A percentile compares a stretch with the other conserved stretches of the same genome.
These are phyloP conservation scores for Eucalyptus tenuipes DNA, from an alignment of 345 rosid genomes.

Conservation along the genomic window DNA sequence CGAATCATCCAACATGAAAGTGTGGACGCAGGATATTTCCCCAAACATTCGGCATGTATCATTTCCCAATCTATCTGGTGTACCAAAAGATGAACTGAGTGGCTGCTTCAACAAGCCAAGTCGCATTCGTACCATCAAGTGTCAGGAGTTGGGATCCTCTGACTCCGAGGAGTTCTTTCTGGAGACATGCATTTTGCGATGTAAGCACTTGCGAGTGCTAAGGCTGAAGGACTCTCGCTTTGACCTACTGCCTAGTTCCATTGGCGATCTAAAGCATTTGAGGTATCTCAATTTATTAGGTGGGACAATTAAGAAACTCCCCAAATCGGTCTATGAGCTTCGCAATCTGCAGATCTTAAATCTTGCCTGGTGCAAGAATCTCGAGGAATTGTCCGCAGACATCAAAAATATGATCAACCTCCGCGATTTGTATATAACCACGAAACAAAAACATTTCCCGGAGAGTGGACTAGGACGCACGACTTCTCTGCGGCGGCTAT, in stretches of 20 bases:
- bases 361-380: not conserved
- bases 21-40: not conserved
- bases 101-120: not conserved
- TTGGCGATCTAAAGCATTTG: conserved; percentile 7
- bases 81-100: not conserved
- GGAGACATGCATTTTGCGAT: not conserved
- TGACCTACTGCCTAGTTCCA: not conserved
- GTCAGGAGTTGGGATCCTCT: too few relatives aligned
- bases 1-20: not conserved
- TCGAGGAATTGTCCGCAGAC: conserved; percentile 2
- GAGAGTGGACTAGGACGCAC: not conserved
- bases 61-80: not conserved
- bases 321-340: conserved; percentile 1
- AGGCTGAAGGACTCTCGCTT: not conserved
- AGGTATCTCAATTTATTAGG: conserved; percentile 5
- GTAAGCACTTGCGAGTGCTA: not conserved
- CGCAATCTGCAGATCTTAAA: not conserved
- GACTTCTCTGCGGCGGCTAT: not conserved
- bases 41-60: not conserved
- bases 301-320: not conserved
- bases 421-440: not conserved
- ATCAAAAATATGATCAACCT: not conserved
- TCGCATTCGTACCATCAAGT: not conserved
- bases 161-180: too few relatives aligned
- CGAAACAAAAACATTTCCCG: not conserved